Conservation (phyloP, 2,329 filamentous ascomycete species). For the Hyphodiscus sp. region DNA sequence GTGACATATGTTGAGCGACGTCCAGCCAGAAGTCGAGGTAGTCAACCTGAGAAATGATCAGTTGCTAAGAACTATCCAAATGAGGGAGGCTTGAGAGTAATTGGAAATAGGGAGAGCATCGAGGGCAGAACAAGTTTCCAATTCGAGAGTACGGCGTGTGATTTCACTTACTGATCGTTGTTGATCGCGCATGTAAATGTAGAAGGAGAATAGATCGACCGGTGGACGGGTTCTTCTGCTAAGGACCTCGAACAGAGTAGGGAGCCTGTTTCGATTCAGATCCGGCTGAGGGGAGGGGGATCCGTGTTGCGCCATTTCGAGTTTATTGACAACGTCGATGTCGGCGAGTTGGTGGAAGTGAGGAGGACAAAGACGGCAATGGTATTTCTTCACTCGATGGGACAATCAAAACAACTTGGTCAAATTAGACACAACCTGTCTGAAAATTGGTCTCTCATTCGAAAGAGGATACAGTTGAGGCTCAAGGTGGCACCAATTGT, state of each 20-base stretch:
- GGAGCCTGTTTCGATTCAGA: constrained; percentile 71
- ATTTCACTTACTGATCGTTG: constrained; percentile 62
- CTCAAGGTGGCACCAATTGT: no score
- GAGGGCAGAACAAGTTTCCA: no score
- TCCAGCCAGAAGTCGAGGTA: constrained; percentile 99
- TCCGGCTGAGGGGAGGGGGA: constrained; percentile 52
- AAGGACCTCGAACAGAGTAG: constrained; percentile 91
- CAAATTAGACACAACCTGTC: no score
- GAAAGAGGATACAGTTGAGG: no score
- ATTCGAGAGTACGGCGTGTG: no score
- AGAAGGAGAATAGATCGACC: constrained; percentile 96
- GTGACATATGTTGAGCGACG: constrained; percentile 97
- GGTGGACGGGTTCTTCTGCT: constrained; percentile 91
- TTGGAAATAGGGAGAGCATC: no score
- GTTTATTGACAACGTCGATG: no score
- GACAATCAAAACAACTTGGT: not conserved
- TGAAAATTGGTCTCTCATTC: no score
- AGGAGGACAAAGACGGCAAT: not conserved
- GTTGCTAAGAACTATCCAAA: no score
- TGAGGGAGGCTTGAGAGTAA: no score
- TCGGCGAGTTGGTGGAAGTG: not conserved
- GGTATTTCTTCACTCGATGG: constrained; percentile 9
- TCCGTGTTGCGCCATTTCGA: constrained; percentile 26
- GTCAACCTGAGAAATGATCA: constrained; percentile 46
- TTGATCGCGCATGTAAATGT: constrained; percentile 99